Percentiles rank a stretch among this genome's conserved stretches.
phyloP scores from a whole-genome alignment of 345 rosid genomes.

The Sapria himalayana region DNA sequence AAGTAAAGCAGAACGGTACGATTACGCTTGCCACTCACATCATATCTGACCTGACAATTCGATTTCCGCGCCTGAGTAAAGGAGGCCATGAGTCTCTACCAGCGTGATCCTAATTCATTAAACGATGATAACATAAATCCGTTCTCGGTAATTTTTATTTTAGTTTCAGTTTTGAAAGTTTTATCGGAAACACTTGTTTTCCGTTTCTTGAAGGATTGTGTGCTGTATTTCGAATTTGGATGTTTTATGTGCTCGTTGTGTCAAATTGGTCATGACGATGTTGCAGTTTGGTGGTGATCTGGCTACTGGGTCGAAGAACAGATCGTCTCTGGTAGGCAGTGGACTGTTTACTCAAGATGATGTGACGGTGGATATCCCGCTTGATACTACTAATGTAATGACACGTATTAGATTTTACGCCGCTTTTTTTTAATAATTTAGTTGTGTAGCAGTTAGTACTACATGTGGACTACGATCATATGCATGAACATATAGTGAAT shows the following conservation, averaged over 20 bases:
- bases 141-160: slow-evolving; percentile 39
- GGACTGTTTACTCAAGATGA: too few relatives aligned
- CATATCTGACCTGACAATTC: too few relatives aligned
- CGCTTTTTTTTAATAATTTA: neutral
- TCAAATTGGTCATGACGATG: neutral
- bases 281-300: slow-evolving; percentile 40
- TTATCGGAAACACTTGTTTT: neutral
- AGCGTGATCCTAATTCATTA: slow-evolving; percentile 67
- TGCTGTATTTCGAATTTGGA: neutral
- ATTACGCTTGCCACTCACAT: too few relatives aligned
- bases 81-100: slow-evolving; percentile 48
- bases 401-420: neutral
- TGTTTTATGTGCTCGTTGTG: neutral
- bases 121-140: slow-evolving; percentile 95
- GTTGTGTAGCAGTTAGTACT: slow-evolving; percentile 9
- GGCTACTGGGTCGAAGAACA: slow-evolving; percentile 42
- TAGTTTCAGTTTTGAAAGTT: neutral
- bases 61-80: slow-evolving; percentile 19
- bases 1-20: too few relatives aligned
- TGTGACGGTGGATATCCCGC: slow-evolving; percentile 81
- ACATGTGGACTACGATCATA: slow-evolving; percentile 5
- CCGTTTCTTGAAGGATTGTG: slow-evolving; percentile 3
- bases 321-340: too few relatives aligned
- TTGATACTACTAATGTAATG: slow-evolving; percentile 56
- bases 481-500: slow-evolving; percentile 46